A percentile compares a stretch with the other conserved stretches of the same genome.
Conservation (phyloP, 2,329 filamentous ascomycete genomes). For the Massarina eburnea region DNA sequence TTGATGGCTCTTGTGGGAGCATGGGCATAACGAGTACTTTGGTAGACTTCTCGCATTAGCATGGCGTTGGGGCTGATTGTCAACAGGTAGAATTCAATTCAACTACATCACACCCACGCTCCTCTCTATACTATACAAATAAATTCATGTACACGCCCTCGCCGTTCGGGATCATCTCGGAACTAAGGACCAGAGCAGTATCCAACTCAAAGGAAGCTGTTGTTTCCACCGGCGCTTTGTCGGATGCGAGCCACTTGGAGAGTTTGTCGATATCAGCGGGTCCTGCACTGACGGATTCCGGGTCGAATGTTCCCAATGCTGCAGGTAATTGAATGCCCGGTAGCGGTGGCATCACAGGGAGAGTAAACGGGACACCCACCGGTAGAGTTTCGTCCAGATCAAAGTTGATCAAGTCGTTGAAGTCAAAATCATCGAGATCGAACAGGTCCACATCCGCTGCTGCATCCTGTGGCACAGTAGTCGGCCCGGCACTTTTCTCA, state of each 20-base stretch:
- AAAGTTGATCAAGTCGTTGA: conserved; percentile 29
- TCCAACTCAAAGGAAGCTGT: conserved; percentile 21
- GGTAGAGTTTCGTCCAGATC: conserved; percentile 14
- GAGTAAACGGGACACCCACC: conserved; percentile 9
- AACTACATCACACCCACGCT: not conserved
- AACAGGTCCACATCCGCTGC: conserved; percentile 8
- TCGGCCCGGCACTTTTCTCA: not conserved
- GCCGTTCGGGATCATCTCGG: conserved; percentile 1
- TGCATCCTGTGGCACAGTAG: conserved; percentile 5
- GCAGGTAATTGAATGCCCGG: conserved; percentile 10
- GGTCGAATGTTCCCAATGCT: conserved; percentile 13
- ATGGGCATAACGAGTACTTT: conserved; percentile 53
- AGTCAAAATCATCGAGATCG: conserved; percentile 25
- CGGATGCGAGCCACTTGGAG: conserved; percentile 2
- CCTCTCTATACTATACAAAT: conserved; percentile 2
- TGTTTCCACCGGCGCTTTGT: conserved; percentile 5
- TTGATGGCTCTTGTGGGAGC: conserved; percentile 70
- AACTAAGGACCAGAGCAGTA: conserved; percentile 13
- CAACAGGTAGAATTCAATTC: not conserved
- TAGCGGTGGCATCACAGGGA: conserved; percentile 8
- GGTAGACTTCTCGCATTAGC: conserved; percentile 1
- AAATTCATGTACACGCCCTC: not conserved
- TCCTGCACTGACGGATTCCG: conserved; percentile 4
- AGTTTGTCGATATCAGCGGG: conserved; percentile 3
- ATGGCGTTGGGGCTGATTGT: not conserved